These are phyloP conservation scores for Euphorbia peplus DNA, from an alignment of 345 rosid species.

Conservation along the genomic window DNA sequence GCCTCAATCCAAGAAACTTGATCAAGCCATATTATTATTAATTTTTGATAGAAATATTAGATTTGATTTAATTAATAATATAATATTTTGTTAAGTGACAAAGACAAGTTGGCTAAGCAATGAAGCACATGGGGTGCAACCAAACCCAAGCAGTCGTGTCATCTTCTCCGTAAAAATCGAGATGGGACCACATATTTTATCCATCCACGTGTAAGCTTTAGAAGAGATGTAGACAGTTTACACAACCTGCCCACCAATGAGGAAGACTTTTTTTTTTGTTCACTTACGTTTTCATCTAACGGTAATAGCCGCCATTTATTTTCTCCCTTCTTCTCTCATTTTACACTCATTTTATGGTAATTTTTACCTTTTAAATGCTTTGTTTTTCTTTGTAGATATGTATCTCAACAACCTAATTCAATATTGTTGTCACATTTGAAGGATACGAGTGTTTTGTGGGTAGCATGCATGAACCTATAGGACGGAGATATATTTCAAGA, in stretches of 20 bases:
- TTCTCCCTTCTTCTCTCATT: neutral
- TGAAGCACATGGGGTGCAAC: conserved; percentile 47
- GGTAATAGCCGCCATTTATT: conserved; percentile 26
- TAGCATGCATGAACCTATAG: no score
- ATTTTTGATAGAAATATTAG: no score
- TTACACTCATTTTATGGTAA: neutral
- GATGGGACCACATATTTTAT: conserved; percentile 38
- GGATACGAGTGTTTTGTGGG: no score
- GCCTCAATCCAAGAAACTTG: neutral
- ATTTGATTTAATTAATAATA: no score
- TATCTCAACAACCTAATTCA: no score
- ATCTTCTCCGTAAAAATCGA: neutral
- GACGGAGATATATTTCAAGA: no score
- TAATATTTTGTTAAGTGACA: no score
- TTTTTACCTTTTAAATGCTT: neutral
- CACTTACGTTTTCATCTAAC: conserved; percentile 1
- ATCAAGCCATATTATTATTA: conserved; percentile 1
- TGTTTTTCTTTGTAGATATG: no score
- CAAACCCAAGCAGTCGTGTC: conserved; percentile 29
- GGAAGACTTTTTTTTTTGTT: neutral
- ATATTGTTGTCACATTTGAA: no score
- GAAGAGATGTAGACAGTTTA: neutral
- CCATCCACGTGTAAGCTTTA: conserved; percentile 33
- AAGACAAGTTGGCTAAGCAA: conserved; percentile 23
- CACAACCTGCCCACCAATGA: conserved; percentile 23